A percentile compares a stretch with the other conserved stretches of the same genome.
phyloP scores from a whole-genome alignment of 2,329 filamentous ascomycete genomes.

The Amesomyces nigricolor region DNA sequence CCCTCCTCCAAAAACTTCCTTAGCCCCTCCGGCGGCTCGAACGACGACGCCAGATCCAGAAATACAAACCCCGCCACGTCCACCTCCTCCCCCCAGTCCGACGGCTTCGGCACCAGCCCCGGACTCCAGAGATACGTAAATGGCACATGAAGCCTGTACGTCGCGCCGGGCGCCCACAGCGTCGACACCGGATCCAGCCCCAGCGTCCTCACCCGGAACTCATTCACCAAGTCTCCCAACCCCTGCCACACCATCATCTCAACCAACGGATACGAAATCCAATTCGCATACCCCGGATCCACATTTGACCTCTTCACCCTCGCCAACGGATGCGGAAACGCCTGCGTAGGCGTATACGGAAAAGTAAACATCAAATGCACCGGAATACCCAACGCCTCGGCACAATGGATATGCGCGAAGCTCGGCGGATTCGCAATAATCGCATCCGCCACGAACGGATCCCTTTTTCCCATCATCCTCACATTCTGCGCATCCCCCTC shows the following conservation, averaged over 20 bases:
- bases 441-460: constrained; percentile 65
- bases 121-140: constrained; percentile 71
- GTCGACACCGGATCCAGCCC: constrained; percentile 68
- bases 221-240: constrained; percentile 70
- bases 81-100: constrained; percentile 63
- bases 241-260: constrained; percentile 92
- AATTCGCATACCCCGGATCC: constrained; percentile 68
- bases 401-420: constrained; percentile 74
- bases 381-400: constrained; percentile 70
- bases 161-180: constrained; percentile 68
- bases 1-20: constrained; percentile 49
- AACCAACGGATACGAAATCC: constrained; percentile 73
- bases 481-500: constrained; percentile 55
- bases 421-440: constrained; percentile 81
- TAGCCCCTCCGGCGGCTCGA: constrained; percentile 52
- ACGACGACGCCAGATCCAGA: constrained; percentile 59
- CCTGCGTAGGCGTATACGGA: constrained; percentile 68
- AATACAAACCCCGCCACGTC: constrained; percentile 77
- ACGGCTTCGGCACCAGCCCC: constrained; percentile 58
- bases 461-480: constrained; percentile 58
- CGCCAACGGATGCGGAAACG: constrained; percentile 72
- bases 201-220: constrained; percentile 64
- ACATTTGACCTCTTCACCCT: constrained; percentile 69
- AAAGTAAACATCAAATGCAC: constrained; percentile 87
- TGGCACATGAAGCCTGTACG: constrained; percentile 68